Evolutionary conservation across 345 rosid species (phyloP).

Genomic region (Chamaenerion angustifolium): DNA sequence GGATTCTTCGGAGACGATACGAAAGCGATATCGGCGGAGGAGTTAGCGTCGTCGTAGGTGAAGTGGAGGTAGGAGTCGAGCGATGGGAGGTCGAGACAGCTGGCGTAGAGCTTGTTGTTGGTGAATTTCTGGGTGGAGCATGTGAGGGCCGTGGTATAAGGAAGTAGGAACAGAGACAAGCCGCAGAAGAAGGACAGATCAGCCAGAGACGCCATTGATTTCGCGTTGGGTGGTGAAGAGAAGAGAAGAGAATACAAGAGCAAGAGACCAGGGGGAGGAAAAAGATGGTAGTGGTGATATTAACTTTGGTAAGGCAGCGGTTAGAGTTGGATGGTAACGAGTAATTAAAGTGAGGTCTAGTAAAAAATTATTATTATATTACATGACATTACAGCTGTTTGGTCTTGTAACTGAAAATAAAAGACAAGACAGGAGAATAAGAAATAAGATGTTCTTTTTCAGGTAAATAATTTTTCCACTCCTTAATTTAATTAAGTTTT

Average conservation of each 20-base stretch:
- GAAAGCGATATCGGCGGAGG: conserved; percentile 36
- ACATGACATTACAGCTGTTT: too few relatives aligned
- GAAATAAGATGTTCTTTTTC: too few relatives aligned
- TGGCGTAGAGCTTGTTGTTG: conserved; percentile 9
- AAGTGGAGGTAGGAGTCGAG: conserved; percentile 50
- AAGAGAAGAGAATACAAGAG: too few relatives aligned
- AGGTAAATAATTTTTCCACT: too few relatives aligned
- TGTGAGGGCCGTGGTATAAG: conserved; percentile 3
- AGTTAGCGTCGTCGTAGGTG: conserved; percentile 21
- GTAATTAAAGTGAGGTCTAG: too few relatives aligned
- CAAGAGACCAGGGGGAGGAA: background rate
- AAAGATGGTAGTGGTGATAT: background rate
- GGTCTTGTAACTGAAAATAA: too few relatives aligned
- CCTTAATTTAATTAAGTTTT: too few relatives aligned
- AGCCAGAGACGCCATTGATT: background rate
- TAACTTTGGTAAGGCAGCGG: background rate
- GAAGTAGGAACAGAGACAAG: conserved; percentile 1
- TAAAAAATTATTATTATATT: too few relatives aligned
- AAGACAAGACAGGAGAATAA: too few relatives aligned
- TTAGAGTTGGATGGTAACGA: too few relatives aligned
- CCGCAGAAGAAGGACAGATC: conserved; percentile 8
- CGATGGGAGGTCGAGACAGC: conserved; percentile 28
- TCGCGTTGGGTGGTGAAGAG: too few relatives aligned
- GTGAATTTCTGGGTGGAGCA: conserved; percentile 15
- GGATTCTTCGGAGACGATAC: conserved; percentile 19